phyloP scores from a whole-genome alignment of 2,329 filamentous ascomycete genomes.

The Ophiostoma angusticollis region DNA sequence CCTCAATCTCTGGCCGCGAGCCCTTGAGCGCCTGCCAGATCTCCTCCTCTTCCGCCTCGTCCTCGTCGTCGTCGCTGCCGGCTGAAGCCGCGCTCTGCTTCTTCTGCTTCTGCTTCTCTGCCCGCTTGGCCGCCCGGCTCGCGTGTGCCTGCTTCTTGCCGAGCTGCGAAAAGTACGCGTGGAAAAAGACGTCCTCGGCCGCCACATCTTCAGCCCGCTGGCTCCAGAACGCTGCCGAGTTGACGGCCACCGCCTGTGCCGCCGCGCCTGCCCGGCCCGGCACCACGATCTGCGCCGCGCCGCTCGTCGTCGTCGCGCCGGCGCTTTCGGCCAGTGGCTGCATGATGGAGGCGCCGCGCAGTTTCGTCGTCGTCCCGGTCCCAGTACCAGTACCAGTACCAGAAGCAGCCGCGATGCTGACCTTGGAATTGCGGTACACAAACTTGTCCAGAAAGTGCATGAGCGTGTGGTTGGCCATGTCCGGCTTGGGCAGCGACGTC shows the following conservation, averaged over 20 bases:
- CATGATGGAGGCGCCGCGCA: conserved; percentile 86
- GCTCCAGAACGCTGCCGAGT: conserved; percentile 82
- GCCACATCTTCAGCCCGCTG: conserved; percentile 79
- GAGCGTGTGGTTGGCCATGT: conserved; percentile 77
- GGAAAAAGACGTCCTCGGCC: conserved; percentile 94
- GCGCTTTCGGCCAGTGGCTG: conserved; percentile 68
- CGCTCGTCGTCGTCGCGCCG: conserved; percentile 28
- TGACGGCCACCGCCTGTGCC: conserved; percentile 41
- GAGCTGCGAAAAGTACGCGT: conserved; percentile 79
- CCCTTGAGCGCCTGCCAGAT: conserved; percentile 25
- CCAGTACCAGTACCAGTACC: no score
- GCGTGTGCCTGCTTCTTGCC: conserved; percentile 49
- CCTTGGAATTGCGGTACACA: conserved; percentile 90
- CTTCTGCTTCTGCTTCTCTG: conserved; percentile 35
- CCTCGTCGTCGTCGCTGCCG: conserved; percentile 34
- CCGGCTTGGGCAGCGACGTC: conserved; percentile 72
- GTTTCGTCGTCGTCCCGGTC: conserved; percentile 29
- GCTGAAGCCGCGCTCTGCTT: conserved; percentile 58
- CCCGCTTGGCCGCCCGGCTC: conserved; percentile 36
- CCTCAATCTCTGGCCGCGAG: conserved; percentile 26
- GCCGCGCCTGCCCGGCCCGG: conserved; percentile 33
- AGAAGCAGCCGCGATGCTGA: no score
- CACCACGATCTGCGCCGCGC: conserved; percentile 38
- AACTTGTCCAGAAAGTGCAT: conserved; percentile 97
- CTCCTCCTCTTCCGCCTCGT: conserved; percentile 29